phyloP scores from a whole-genome alignment of 129 eudicot species.

The Scalesia atractyloides region DNA sequence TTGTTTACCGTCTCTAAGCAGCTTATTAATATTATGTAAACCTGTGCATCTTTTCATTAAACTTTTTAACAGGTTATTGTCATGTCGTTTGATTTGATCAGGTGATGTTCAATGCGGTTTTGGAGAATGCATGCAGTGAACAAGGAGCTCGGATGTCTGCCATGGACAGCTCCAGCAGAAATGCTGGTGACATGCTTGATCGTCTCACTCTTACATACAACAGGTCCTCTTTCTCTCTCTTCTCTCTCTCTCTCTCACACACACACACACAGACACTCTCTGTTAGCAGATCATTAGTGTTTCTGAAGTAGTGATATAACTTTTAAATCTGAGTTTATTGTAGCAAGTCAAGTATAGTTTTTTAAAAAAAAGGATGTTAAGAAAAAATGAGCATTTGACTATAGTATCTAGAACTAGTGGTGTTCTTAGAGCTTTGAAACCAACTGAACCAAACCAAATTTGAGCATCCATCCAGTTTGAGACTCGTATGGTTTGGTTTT shows the following conservation, averaged over 20 bases:
- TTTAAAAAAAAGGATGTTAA: background rate
- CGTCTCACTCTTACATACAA: conserved; percentile 95
- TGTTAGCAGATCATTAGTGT: background rate
- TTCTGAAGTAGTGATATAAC: background rate
- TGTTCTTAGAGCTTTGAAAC: background rate
- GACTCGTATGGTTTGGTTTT: background rate
- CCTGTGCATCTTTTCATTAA: background rate
- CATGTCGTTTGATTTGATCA: conserved; percentile 26
- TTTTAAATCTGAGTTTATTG: background rate
- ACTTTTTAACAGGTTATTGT: background rate
- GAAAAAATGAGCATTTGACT: background rate
- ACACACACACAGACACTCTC: no score
- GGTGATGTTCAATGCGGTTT: conserved; percentile 93
- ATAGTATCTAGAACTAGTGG: background rate
- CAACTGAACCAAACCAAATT: background rate
- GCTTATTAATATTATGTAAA: background rate
- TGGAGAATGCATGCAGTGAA: conserved; percentile 99
- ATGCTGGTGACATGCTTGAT: conserved; percentile 99
- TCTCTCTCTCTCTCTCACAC: conserved; percentile 16
- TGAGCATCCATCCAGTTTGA: background rate
- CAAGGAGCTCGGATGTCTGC: conserved; percentile 99
- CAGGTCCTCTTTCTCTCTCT: conserved; percentile 67
- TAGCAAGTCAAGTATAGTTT: background rate
- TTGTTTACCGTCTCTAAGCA: background rate
- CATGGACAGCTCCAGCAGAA: conserved; percentile 98